Conservation (phyloP, 1,284 basidiomycete species). For the Sutorius eximius region DNA sequence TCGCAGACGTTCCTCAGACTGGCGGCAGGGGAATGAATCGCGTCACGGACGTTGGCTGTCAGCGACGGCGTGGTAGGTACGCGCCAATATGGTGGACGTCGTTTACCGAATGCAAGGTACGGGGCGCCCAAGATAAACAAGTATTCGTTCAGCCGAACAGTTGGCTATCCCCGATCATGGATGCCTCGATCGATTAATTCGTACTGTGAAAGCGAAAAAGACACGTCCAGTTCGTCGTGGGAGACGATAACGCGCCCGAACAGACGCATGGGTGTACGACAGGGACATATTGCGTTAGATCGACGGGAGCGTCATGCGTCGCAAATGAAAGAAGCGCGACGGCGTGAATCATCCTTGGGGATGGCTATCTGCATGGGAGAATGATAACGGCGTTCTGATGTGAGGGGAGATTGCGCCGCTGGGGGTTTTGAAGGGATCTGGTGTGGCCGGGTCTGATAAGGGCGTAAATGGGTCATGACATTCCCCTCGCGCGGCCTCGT, state of each 20-base stretch:
- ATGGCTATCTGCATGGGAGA: neutral
- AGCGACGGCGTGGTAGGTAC: neutral
- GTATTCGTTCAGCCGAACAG: neutral
- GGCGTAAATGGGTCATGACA: constrained; percentile 1
- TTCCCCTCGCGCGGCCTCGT: constrained; percentile 9
- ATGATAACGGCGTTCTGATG: neutral
- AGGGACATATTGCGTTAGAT: neutral
- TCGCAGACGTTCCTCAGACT: neutral
- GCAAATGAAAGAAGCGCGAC: neutral
- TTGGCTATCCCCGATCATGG: neutral
- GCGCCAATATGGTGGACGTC: neutral
- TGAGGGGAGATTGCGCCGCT: neutral
- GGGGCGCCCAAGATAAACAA: neutral
- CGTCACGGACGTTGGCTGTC: neutral
- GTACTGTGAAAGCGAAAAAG: neutral
- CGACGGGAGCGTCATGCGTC: constrained; percentile 1
- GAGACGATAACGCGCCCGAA: constrained; percentile 3
- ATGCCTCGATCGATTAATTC: neutral
- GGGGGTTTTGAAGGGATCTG: neutral
- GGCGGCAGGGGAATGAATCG: neutral
- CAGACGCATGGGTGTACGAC: neutral
- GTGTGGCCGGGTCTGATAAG: constrained; percentile 6
- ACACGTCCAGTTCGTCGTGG: neutral
- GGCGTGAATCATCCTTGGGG: constrained; percentile 1
- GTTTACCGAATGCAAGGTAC: neutral